Evolutionary conservation across 2,329 filamentous ascomycete species (phyloP), one percentile per base, ranked within the genome.

Genomic region (Ophiostoma montium): DNA sequence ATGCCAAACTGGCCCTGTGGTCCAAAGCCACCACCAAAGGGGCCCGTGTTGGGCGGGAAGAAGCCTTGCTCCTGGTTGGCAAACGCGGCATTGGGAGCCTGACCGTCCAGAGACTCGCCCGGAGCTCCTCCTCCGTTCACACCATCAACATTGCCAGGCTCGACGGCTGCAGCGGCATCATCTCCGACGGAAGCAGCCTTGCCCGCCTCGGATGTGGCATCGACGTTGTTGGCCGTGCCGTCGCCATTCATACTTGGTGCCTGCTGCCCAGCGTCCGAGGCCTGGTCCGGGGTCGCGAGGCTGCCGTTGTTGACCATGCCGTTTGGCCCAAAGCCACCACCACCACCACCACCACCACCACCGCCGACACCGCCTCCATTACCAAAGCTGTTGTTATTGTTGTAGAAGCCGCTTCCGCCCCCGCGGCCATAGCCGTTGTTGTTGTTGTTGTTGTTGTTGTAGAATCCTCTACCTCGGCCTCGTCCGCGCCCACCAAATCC

Each of bases 401-500:
- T 70, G 51, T 66, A 65, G 57, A 69, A 71, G 53, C 72, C n/a
- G n/a, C n/a, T n/a, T n/a, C n/a, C n/a, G n/a, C n/a, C 74, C 49
- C 77, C 78, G 59, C 78, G 76, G 50, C 75, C 65, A 54, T 70
- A 71, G 3, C 23, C 23, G 23, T 27, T 27, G 23, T 56, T 67
- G 61, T 61, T 61, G 50, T 59, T 58, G 51, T 71, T 70, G 57
- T 69, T 33, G 46, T 71, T 70, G 57, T 69, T 67, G 59, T 72
- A 75, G 57, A 74, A 77, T 52, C 79, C 78, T 56, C 81, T 76
- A 56, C 80, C 79, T 56, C 77, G 74, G 56, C 82, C 81, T 59
- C 81, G 74, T 59, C 77, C 76, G 61, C 74, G 69, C 55, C 81
- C 82, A 67, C 81, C 82, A 67, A 78, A 79, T 67, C 71, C 72